Base-by-base conservation (phyloP, 2,329 filamentous ascomycete species). In the Metarhizium anisopliae region DNA sequence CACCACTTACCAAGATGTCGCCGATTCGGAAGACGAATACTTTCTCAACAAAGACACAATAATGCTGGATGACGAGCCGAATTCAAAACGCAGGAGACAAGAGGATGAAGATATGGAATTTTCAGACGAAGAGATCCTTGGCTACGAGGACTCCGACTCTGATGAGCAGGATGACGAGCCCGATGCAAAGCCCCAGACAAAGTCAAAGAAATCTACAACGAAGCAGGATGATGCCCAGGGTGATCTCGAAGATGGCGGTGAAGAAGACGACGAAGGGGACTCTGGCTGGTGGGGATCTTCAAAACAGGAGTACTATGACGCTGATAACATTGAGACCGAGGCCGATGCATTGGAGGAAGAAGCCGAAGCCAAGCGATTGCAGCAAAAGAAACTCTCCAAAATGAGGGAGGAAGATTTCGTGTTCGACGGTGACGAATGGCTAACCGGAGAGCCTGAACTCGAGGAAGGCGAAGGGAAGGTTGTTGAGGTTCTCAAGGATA, bases 381-480 rank as follows among this genome's bases (percentile, higher is more conserved):
- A 97, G 70, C 85, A 91, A 72, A 96, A 96, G 78, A 93, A 94
- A 67, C 72, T 97, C 29, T 81, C 90, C 62, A 86, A 87, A 61
- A 94, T 99, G 89, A 83, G 84, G 6, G 92, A 95, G 62, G 87
- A 88, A 43, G 94, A 99, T 68, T 99, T 96, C 66, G 86, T 90
- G 8, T 95, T 97, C 61, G 91, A 97, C 64, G 89, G 95, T 66
- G 81, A 84, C 47, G 91, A 95, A 62, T 97, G 93, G 94, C 69
- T 86, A 42, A 83, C 80, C 30, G 74, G 78, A 16, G 79, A 77
- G 3, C 76, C 76, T 16, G 75, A 77, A 25, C 74, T 74, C 1
- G 75, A 77, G 2, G 75, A 77, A 38, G 75, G 76, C 57, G 76
- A 74, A 60, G 81, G 84, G 16, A 80, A 86, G n/a, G 83, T 95